phyloP scores from a whole-genome alignment of 129 eudicot genomes.

The Ambrosia artemisiifolia region DNA sequence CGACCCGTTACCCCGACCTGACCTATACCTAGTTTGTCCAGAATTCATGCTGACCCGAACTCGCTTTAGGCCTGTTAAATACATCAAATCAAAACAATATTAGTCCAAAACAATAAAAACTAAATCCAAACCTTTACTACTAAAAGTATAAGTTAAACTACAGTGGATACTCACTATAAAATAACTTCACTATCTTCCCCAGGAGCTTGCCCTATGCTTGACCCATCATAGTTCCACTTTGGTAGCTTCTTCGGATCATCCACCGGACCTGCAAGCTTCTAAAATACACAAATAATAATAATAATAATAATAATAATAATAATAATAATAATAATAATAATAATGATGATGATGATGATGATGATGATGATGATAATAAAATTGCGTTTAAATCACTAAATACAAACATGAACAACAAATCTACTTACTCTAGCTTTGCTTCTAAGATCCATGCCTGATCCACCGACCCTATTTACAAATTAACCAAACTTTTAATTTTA shows the following conservation, averaged over 20 bases:
- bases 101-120: not conserved
- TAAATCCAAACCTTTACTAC: not conserved
- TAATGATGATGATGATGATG: too few relatives aligned
- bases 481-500: constrained; percentile 13
- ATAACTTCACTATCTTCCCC: constrained; percentile 96
- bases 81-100: constrained; percentile 4
- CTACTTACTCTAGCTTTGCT: constrained; percentile 85
- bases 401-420: not conserved
- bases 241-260: constrained; percentile 72
- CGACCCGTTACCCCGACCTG: too few relatives aligned
- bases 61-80: constrained; percentile 27
- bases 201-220: constrained; percentile 91
- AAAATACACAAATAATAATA: not conserved
- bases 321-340: too few relatives aligned
- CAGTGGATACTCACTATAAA: constrained; percentile 68
- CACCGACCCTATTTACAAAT: constrained; percentile 69
- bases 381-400: too few relatives aligned
- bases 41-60: too few relatives aligned
- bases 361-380: too few relatives aligned
- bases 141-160: not conserved
- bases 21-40: too few relatives aligned
- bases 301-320: not conserved
- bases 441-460: constrained; percentile 77
- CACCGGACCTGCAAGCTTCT: constrained; percentile 73
- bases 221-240: constrained; percentile 86